phyloP scores from a whole-genome alignment of 331 rosid genomes.

The Cydonia oblonga region DNA sequence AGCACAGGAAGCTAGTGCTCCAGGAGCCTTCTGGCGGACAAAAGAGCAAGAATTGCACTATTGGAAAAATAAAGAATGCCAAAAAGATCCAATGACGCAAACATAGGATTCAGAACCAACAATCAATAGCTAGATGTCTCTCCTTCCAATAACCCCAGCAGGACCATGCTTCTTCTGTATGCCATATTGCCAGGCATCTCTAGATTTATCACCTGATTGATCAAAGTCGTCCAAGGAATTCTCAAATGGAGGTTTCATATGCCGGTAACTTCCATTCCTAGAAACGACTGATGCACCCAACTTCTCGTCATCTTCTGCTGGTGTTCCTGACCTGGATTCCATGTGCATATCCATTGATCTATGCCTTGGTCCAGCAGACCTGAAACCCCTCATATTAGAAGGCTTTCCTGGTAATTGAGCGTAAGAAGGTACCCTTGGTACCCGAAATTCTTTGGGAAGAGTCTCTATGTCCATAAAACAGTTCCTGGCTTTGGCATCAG shows the following conservation, averaged over 20 bases:
- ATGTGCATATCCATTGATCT: slow-evolving; percentile 63
- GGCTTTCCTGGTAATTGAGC: slow-evolving; percentile 53
- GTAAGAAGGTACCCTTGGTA: slow-evolving; percentile 42
- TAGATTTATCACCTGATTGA: slow-evolving; percentile 48
- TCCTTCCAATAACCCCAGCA: slow-evolving; percentile 58
- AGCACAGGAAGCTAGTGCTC: slow-evolving; percentile 13
- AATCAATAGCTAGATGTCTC: slow-evolving; percentile 42
- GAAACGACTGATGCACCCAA: slow-evolving; percentile 21
- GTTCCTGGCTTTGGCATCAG: slow-evolving; percentile 71
- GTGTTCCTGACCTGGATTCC: slow-evolving; percentile 70
- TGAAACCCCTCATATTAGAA: slow-evolving; percentile 54
- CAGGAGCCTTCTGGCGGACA: slow-evolving; percentile 4
- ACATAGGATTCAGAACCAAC: slow-evolving; percentile 19
- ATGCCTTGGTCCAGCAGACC: slow-evolving; percentile 70
- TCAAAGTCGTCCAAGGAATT: slow-evolving; percentile 59
- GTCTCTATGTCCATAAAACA: slow-evolving; percentile 88
- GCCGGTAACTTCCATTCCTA: slow-evolving; percentile 69
- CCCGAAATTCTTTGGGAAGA: slow-evolving; percentile 78
- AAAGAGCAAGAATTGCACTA: slow-evolving; percentile 8
- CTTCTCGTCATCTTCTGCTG: slow-evolving; percentile 80
- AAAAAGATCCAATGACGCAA: slow-evolving; percentile 18
- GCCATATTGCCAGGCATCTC: slow-evolving; percentile 76
- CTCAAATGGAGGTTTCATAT: slow-evolving; percentile 40
- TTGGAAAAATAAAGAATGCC: slow-evolving; percentile 12
- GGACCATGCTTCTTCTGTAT: slow-evolving; percentile 60